Percentiles rank a stretch among this genome's conserved stretches.
Conservation (phyloP, 805 yeast genomes). For the Nakazawaea wickerhamii region DNA sequence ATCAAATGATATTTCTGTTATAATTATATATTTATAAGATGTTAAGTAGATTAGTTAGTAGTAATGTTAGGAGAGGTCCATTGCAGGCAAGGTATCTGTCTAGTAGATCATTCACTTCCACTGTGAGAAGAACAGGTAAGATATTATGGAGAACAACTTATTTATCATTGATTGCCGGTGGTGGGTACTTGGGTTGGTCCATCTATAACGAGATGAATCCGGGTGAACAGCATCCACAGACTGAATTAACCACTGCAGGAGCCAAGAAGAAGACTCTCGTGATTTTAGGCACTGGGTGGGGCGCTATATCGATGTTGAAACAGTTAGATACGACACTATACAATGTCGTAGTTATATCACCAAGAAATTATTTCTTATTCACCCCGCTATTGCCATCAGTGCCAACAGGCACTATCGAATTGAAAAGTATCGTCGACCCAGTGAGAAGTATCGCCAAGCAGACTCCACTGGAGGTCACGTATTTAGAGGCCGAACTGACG, state of each 20-base stretch:
- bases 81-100: not conserved
- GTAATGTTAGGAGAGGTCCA: too few relatives aligned
- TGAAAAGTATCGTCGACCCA: constrained; percentile 90
- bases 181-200: constrained; percentile 57
- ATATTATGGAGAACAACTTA: constrained; percentile 42
- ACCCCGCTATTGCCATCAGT: constrained; percentile 95
- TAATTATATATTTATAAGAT: too few relatives aligned
- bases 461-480: constrained; percentile 68
- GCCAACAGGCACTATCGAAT: constrained; percentile 89
- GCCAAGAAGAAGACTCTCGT: constrained; percentile 70
- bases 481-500: constrained; percentile 88
- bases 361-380: constrained; percentile 91
- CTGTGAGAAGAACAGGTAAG: constrained; percentile 26
- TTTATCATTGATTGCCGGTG: constrained; percentile 42
- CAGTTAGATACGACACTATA: constrained; percentile 80
- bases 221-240: constrained; percentile 52
- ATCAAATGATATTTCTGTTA: too few relatives aligned
- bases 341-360: constrained; percentile 86
- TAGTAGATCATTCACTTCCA: constrained; percentile 19
- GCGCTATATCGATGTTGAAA: constrained; percentile 79
- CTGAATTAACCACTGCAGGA: constrained; percentile 40
- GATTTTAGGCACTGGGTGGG: constrained; percentile 92
- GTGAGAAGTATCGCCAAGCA: constrained; percentile 79
- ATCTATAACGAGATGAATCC: constrained; percentile 63
- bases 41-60: too few relatives aligned